These are phyloP conservation scores for Waltiozyma solani DNA, from an alignment of 1,139 yeast genomes.

Conservation along the genomic window DNA sequence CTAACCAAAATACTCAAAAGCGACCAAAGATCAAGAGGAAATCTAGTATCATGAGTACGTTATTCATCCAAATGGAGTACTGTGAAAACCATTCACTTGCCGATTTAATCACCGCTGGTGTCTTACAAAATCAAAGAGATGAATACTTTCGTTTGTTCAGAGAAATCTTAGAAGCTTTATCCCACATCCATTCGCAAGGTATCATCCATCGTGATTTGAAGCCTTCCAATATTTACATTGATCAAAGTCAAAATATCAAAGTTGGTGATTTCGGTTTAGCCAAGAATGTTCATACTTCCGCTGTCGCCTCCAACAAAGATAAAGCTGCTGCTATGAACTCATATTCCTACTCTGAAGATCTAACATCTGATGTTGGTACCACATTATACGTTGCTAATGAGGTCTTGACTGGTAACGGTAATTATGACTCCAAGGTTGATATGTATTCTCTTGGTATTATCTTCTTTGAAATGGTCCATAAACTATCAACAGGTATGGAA, in stretches of 20 bases:
- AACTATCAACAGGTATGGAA: conserved; percentile 86
- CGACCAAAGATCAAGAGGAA: conserved; percentile 18
- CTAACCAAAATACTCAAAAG: conserved; percentile 1
- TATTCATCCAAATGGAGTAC: conserved; percentile 93
- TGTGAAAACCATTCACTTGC: conserved; percentile 88
- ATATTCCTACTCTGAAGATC: conserved; percentile 42
- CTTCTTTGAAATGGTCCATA: conserved; percentile 88
- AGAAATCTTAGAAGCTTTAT: conserved; percentile 83
- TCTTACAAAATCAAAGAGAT: conserved; percentile 58
- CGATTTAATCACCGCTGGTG: conserved; percentile 69
- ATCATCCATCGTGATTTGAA: conserved; percentile 92
- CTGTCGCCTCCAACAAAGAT: conserved; percentile 19
- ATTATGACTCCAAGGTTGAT: conserved; percentile 86
- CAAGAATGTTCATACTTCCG: conserved; percentile 55
- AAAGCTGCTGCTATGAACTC: conserved; percentile 8
- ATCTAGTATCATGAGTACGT: conserved; percentile 31
- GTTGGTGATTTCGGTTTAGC: conserved; percentile 98
- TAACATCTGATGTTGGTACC: conserved; percentile 91
- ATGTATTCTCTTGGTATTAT: conserved; percentile 93
- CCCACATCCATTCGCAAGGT: conserved; percentile 88
- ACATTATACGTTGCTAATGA: conserved; percentile 89
- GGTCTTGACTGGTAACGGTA: conserved; percentile 57
- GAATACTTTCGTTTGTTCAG: conserved; percentile 88
- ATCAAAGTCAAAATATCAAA: conserved; percentile 77
- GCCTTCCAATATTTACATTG: conserved; percentile 94